Percentiles rank a stretch among this genome's conserved stretches.
phyloP scores from a whole-genome alignment of 768 basidiomycete genomes.

The Chiua virens region DNA sequence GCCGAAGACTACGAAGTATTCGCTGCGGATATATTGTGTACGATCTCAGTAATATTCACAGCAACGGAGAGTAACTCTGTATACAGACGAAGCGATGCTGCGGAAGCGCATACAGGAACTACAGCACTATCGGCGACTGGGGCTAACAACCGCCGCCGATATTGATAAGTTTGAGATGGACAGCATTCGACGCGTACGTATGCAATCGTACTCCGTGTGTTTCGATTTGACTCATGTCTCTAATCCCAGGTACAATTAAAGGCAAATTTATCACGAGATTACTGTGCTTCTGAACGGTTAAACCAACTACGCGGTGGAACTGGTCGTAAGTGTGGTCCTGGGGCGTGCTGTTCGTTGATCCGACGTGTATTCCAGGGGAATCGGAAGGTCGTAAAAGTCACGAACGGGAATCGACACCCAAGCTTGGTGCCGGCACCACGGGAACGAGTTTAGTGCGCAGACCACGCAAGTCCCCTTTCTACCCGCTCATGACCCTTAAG shows the following conservation, averaged over 20 bases:
- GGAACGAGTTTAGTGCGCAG: constrained; percentile 41
- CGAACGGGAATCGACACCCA: constrained; percentile 63
- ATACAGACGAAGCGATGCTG: constrained; percentile 84
- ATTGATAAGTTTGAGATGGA: constrained; percentile 88
- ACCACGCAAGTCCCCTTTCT: constrained; percentile 34
- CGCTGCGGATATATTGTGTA: constrained; percentile 87
- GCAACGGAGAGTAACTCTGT: background rate
- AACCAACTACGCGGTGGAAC: constrained; percentile 45
- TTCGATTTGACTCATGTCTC: background rate
- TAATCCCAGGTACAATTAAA: constrained; percentile 59
- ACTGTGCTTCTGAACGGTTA: constrained; percentile 51
- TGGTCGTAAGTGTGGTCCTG: constrained; percentile 50
- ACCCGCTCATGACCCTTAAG: background rate
- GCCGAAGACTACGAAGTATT: constrained; percentile 90
- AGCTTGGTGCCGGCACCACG: constrained; percentile 36
- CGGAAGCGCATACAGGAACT: constrained; percentile 89
- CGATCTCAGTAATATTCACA: constrained; percentile 23
- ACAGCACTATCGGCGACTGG: constrained; percentile 86
- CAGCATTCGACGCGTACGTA: constrained; percentile 65
- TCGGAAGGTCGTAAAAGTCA: constrained; percentile 56
- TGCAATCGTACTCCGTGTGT: background rate
- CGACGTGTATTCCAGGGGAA: constrained; percentile 31
- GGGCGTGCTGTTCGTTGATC: background rate
- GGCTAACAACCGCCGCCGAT: constrained; percentile 81
- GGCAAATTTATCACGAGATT: constrained; percentile 54